phyloP scores from a whole-genome alignment of 2,329 filamentous ascomycete genomes.

The Cladosporium sp. region DNA sequence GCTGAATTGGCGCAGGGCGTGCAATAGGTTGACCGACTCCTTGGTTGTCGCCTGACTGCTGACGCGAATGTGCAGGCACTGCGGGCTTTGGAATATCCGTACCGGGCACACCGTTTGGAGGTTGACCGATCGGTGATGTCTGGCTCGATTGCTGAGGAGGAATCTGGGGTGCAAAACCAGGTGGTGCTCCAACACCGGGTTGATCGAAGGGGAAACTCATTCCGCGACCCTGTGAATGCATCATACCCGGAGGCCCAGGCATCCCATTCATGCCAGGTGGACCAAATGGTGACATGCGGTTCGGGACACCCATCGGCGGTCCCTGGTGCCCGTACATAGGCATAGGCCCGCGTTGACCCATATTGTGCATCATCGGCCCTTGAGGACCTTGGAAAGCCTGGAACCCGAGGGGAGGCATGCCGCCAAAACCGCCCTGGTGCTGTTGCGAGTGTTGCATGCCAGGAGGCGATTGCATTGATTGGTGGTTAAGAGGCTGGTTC shows the following conservation, averaged over 20 bases:
- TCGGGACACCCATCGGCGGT: slow-evolving; percentile 42
- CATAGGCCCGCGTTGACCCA: slow-evolving; percentile 48
- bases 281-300: slow-evolving; percentile 37
- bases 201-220: slow-evolving; percentile 46
- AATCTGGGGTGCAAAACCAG: slow-evolving; percentile 47
- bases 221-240: slow-evolving; percentile 45
- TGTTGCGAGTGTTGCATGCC: slow-evolving; percentile 47
- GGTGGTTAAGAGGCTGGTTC: slow-evolving; percentile 45
- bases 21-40: slow-evolving; percentile 66
- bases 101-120: slow-evolving; percentile 19
- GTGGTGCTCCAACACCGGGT: slow-evolving; percentile 31
- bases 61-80: slow-evolving; percentile 59
- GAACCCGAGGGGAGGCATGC: slow-evolving; percentile 50
- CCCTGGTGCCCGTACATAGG: slow-evolving; percentile 50
- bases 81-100: slow-evolving; percentile 34
- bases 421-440: slow-evolving; percentile 36
- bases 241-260: slow-evolving; percentile 45
- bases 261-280: slow-evolving; percentile 54
- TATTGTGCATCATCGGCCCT: slow-evolving; percentile 47
- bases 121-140: slow-evolving; percentile 28
- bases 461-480: slow-evolving; percentile 53
- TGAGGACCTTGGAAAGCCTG: slow-evolving; percentile 49
- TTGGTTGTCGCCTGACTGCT: slow-evolving; percentile 62
- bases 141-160: slow-evolving; percentile 27
- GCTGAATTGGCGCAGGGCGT: slow-evolving; percentile 70